Evolutionary conservation across 2,329 filamentous ascomycete genomes (phyloP), one percentile per base, ranked within the genome.

Genomic region (Dactylonectria macrodidyma): DNA sequence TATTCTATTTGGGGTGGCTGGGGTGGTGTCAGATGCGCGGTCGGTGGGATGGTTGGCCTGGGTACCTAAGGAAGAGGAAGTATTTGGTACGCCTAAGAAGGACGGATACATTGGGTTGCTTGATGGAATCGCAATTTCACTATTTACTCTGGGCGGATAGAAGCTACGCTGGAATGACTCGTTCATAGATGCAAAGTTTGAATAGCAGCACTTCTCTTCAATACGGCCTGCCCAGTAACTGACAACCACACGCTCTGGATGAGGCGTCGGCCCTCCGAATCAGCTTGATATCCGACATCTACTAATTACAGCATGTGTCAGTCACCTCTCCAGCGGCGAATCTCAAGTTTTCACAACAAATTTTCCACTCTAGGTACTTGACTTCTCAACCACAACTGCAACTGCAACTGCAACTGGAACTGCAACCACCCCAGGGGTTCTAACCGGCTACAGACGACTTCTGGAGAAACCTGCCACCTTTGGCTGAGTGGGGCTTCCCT

Each of bases 1-100:
- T 30, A 8, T 36, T 34, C 30, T 22, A 19, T 22, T 36, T 36
- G 33, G 10, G 48, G 34, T n/a, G 48, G 47, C 34, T 44, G 36
- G 30, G 58, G 22, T 30, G 33, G 34, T 33, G 34, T 38, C 22
- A 36, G 34, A 54, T 52, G 38, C 12, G 48, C 24, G 11, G 6
- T 22, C 30, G 36, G 58, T 58, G 41, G 38, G 38, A 46, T 58
- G 22, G 26, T 9, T 19, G 44, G 24, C 14, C 38, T 58, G 55
- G 22, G 24, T 46, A 14, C 14, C 19, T 19, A 16, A 34, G 36
- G 3, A 30, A 30, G 44, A 30, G 10, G 19, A 57, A 7, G 62
- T 64, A 59, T 22, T 38, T 5, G 47, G 47, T 59, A 59, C 62
- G 11, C 16, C 30, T 12, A 16, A 33, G 9, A 16, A 33, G 9